Base-by-base conservation (phyloP, 768 basidiomycete species). In the Porpolomopsis calyptriformis region DNA sequence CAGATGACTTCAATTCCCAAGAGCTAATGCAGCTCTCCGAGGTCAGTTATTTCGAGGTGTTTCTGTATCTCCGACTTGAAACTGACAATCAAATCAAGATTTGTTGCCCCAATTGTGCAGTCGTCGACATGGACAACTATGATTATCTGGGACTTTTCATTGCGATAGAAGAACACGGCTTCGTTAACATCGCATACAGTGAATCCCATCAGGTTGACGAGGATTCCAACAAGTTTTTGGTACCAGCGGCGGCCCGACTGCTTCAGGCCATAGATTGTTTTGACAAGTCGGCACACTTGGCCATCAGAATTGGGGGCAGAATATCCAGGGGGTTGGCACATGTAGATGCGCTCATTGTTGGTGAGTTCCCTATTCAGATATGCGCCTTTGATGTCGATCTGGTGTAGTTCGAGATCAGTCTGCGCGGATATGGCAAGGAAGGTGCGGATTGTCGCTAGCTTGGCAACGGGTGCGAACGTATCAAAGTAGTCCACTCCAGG, bases 401-500 rank as follows among this genome's bases (percentile, higher is more conserved):
- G 50, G 19, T 40, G 33, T 8, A 49, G 22, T 19, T 46, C 22
- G 8, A 12, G 31, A 16, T 47, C 46, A 12, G 27, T 31, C 1
- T 23, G 25, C 7, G 45, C 45, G 5, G 45, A 8, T 24, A 63
- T 46, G 2, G 64, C 58, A 2, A 69, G 52, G 14, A 55, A 9
- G 8, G 40, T 25, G 9, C 49, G 46, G 29, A 57, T 4, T 2
- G 46, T 47, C 23, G 47, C 27, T 4, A 55, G 40, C 29, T 50
- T 45, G 12, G 46, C 49, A 4, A 52, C 50, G 6, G 55, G 55
- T 1, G 55, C 37, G 44, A 50, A 60, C 11, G 53, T 60, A 4
- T 62, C 57, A 19, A 49, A 47, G 50, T 55, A 67, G 46, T 67
- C 62, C 14, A 62, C 35, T 2, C 65, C 64, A 6, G 51, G 53